These are phyloP conservation scores for Mariannaea elegans DNA, from an alignment of 2,329 filamentous ascomycete species.

Conservation along the genomic window DNA sequence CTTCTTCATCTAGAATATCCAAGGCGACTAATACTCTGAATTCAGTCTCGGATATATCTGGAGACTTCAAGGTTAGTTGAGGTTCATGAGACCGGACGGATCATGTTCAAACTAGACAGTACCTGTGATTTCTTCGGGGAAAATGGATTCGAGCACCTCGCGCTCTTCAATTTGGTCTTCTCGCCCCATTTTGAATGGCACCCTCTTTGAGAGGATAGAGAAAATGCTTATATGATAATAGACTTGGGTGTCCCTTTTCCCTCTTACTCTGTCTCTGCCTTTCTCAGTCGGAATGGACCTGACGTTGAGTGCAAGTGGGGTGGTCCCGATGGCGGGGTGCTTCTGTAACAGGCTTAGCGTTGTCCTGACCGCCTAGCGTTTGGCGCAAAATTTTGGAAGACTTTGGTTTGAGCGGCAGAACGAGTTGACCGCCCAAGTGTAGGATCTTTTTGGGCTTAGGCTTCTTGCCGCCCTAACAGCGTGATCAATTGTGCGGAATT, in stretches of 20 bases:
- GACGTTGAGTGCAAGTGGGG: constrained; percentile 38
- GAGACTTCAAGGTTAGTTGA: constrained; percentile 22
- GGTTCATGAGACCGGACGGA: neutral
- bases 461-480: constrained; percentile 9
- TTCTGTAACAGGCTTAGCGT: constrained; percentile 34
- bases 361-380: constrained; percentile 48
- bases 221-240: neutral
- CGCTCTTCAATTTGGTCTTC: constrained; percentile 97
- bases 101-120: constrained; percentile 24
- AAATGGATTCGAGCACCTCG: constrained; percentile 97
- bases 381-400: constrained; percentile 39
- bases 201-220: constrained; percentile 4
- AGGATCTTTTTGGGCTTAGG: constrained; percentile 8
- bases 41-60: constrained; percentile 89
- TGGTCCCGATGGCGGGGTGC: constrained; percentile 41
- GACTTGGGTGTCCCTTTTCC: neutral
- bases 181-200: constrained; percentile 61
- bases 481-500: too few relatives aligned
- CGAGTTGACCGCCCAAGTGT: constrained; percentile 3
- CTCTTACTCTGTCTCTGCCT: constrained; percentile 4
- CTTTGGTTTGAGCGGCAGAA: constrained; percentile 22
- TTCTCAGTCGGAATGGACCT: constrained; percentile 21
- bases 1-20: constrained; percentile 75
- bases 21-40: constrained; percentile 88
- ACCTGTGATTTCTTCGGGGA: constrained; percentile 97